Conservation (phyloP, 345 rosid genomes). For the Eucalyptus curtisii region DNA sequence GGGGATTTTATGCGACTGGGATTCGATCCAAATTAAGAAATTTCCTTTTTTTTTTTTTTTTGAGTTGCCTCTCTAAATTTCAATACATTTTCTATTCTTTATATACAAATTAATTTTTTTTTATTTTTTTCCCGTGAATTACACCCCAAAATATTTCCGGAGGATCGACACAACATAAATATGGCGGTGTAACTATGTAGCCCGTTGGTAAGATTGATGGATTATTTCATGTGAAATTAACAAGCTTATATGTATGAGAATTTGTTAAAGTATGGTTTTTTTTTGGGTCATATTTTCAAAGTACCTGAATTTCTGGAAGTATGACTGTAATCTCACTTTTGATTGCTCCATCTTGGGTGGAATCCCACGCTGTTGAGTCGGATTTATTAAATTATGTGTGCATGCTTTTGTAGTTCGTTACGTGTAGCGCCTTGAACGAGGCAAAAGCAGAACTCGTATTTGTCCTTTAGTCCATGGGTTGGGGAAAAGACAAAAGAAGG, state of each 20-base stretch:
- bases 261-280: no score
- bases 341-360: background rate
- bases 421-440: background rate
- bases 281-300: no score
- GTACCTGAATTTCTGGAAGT: background rate
- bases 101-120: no score
- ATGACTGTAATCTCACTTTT: background rate
- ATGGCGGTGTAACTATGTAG: accelerated
- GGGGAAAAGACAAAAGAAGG: background rate
- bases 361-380: background rate
- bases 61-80: no score
- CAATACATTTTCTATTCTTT: no score
- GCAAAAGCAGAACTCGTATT: background rate
- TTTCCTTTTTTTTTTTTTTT: background rate
- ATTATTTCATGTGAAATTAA: background rate
- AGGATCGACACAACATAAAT: background rate
- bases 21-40: background rate
- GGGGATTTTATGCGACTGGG: background rate
- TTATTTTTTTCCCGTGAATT: accelerated
- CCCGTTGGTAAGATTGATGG: accelerated
- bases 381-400: background rate
- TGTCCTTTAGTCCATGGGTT: background rate
- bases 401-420: background rate
- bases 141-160: accelerated
- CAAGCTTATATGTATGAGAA: accelerated